Conservation (phyloP, 306 rosid species). For the Castanea mollissima region DNA sequence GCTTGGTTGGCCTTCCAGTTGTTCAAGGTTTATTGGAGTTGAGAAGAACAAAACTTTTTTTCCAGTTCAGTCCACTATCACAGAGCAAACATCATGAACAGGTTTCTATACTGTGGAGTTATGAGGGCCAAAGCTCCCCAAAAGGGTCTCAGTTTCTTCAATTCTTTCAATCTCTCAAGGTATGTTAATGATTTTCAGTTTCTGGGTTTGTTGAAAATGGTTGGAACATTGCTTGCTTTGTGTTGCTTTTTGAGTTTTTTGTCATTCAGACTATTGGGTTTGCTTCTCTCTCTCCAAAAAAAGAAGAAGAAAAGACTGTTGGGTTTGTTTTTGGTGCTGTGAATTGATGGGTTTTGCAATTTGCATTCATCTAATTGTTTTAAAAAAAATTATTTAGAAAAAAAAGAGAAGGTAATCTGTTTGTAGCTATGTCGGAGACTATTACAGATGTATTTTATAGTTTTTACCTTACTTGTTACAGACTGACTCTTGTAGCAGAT, state of each 20-base stretch:
- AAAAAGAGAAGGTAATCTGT: neutral
- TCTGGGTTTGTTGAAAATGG: neutral
- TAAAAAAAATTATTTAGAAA: too few relatives aligned
- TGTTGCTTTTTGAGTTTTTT: neutral
- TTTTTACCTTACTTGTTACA: neutral
- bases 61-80: neutral
- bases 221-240: neutral
- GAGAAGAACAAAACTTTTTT: neutral
- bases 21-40: neutral
- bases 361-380: neutral
- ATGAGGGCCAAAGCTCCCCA: conserved; percentile 19
- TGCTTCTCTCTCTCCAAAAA: neutral
- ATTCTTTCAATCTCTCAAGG: conserved; percentile 42
- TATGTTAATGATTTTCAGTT: conserved; percentile 8
- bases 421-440: too few relatives aligned
- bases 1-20: too few relatives aligned
- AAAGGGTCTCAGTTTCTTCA: conserved; percentile 27
- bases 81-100: conserved; percentile 33
- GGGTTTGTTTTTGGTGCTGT: neutral
- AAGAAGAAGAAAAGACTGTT: neutral
- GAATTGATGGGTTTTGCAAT: neutral
- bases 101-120: conserved; percentile 35
- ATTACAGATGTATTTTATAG: neutral
- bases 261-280: neutral
- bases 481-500: too few relatives aligned